These are phyloP conservation scores for Trichosporon sp. DNA, from an alignment of 1,284 basidiomycete genomes.

Conservation along the genomic window DNA sequence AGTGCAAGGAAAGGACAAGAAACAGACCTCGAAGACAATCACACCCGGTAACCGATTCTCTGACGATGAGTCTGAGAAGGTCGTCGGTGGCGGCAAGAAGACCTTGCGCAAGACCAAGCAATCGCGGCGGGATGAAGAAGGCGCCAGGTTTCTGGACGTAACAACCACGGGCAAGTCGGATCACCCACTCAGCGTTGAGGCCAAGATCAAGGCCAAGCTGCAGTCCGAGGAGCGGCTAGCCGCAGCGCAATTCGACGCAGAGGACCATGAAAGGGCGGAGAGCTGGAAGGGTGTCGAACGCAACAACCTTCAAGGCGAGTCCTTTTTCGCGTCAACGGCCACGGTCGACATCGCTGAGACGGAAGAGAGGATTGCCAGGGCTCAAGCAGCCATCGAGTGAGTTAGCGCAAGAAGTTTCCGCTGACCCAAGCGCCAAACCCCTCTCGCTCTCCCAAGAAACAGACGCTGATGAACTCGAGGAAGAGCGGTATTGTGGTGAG, in stretches of 20 bases:
- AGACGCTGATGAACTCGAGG: not conserved
- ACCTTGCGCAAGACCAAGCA: not conserved
- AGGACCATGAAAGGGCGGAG: not conserved
- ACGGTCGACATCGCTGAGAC: conserved; percentile 6
- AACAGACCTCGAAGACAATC: not conserved
- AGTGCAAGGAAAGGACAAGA: not conserved
- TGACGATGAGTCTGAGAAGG: not conserved
- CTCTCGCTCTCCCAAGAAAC: not conserved
- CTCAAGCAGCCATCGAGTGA: conserved; percentile 12
- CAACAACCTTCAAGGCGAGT: not conserved
- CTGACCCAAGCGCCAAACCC: not conserved
- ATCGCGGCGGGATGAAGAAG: not conserved
- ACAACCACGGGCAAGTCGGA: not conserved
- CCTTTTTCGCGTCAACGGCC: not conserved
- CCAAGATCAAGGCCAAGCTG: not conserved
- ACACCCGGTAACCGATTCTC: not conserved
- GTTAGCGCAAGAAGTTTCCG: not conserved
- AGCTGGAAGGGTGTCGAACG: not conserved
- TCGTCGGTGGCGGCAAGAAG: not conserved
- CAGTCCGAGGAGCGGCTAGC: not conserved
- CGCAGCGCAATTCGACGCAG: not conserved
- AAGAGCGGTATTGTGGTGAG: conserved; percentile 24
- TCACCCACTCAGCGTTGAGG: not conserved
- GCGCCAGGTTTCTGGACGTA: not conserved
- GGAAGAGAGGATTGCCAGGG: not conserved